Conservation (phyloP, 371 early-diverging fungal species). For the Lichtheimia hyalospora region DNA sequence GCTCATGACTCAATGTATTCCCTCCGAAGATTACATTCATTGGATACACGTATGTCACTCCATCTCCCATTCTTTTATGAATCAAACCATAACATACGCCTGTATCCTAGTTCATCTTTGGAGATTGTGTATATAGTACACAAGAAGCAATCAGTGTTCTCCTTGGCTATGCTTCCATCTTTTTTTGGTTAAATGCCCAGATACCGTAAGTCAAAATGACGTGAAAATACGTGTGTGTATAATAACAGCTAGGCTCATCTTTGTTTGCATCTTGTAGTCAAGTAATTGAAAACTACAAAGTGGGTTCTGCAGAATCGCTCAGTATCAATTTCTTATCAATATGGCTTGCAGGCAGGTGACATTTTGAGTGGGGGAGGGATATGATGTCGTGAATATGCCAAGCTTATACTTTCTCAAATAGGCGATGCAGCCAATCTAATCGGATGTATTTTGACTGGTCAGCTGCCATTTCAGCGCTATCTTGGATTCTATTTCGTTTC, state of each 20-base stretch:
- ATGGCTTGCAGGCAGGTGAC: slow-evolving; percentile 62
- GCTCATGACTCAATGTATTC: slow-evolving; percentile 20
- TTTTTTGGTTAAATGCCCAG: slow-evolving; percentile 78
- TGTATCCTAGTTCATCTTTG: slow-evolving; percentile 36
- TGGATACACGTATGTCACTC: slow-evolving; percentile 36
- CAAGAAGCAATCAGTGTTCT: slow-evolving; percentile 43
- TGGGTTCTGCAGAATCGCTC: slow-evolving; percentile 56
- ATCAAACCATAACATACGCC: not conserved
- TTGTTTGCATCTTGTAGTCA: slow-evolving; percentile 35
- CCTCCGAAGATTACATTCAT: slow-evolving; percentile 18
- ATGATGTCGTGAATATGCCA: no score
- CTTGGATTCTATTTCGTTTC: slow-evolving; percentile 47
- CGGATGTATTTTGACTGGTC: slow-evolving; percentile 69
- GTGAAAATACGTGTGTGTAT: slow-evolving; percentile 18
- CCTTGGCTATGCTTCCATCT: slow-evolving; percentile 68
- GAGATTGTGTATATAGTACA: slow-evolving; percentile 57
- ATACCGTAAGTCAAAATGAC: slow-evolving; percentile 56
- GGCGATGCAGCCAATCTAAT: slow-evolving; percentile 73
- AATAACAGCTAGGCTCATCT: slow-evolving; percentile 1
- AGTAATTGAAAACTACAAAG: slow-evolving; percentile 63
- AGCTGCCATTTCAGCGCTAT: slow-evolving; percentile 73
- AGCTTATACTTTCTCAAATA: slow-evolving; percentile 10
- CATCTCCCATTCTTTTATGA: not conserved
- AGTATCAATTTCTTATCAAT: slow-evolving; percentile 61
- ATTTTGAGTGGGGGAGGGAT: not conserved